These are phyloP conservation scores for Sporopachydermia lactativora DNA, from an alignment of 805 yeast genomes.

Conservation along the genomic window DNA sequence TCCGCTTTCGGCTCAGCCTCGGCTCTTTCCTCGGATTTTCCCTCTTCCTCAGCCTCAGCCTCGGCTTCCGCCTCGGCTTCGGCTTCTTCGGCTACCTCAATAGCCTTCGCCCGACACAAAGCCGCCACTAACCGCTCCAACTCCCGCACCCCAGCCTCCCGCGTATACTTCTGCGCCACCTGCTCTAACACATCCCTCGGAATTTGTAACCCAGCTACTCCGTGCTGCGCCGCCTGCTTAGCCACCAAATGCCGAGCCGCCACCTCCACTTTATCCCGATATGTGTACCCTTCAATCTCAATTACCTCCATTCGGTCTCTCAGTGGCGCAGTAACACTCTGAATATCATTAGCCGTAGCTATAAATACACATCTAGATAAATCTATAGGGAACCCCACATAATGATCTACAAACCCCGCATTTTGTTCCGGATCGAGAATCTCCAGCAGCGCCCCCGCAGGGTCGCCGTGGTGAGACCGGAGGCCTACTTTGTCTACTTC, in stretches of 20 bases:
- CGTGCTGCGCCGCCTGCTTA: constrained; percentile 57
- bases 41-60: constrained; percentile 14
- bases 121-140: constrained; percentile 65
- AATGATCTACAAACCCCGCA: constrained; percentile 62
- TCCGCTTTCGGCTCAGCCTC: constrained; percentile 5
- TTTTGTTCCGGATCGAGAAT: constrained; percentile 89
- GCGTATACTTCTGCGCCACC: constrained; percentile 55
- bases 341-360: constrained; percentile 74
- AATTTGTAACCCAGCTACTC: constrained; percentile 35
- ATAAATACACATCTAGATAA: constrained; percentile 68
- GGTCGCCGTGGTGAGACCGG: constrained; percentile 58
- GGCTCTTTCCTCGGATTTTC: constrained; percentile 12
- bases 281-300: constrained; percentile 65
- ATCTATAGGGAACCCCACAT: constrained; percentile 75
- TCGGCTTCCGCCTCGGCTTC: too few species aligned
- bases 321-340: constrained; percentile 59
- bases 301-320: constrained; percentile 78
- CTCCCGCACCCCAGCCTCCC: constrained; percentile 79
- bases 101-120: constrained; percentile 72
- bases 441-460: constrained; percentile 79
- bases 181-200: constrained; percentile 41
- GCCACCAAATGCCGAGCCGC: constrained; percentile 60
- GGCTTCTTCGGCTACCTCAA: constrained; percentile 50
- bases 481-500: constrained; percentile 65
- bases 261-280: constrained; percentile 60